Evolutionary conservation across 2,329 filamentous ascomycete species (phyloP), one percentile per base, ranked within the genome.

Genomic region (Exserohilum rostratum): DNA sequence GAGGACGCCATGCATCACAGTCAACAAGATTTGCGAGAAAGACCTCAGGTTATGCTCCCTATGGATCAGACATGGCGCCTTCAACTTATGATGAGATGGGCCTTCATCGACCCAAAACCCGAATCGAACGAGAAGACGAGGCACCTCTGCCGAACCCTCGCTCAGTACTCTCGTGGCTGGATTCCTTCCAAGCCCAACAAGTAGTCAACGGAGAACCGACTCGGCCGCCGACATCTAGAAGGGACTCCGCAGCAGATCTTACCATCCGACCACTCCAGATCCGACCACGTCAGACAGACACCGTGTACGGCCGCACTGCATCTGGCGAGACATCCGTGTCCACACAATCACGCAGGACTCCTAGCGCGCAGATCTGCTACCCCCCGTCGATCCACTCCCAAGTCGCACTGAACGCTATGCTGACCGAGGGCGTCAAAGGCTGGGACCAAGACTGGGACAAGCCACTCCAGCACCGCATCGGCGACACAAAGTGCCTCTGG

Each of bases 361-460:
- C 35, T 9, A 18, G 37, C 6, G 30, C 35, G 11, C 47, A 20
- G 12, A 42, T 45, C 6, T 49, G 34, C 30, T 33, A 50, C 9
- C 50, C 35, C 12, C 18, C 42, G n/a, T 22, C 29, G 1, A 29
- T 22, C 12, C 35, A 42, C 31, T 38, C 46, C 15, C 18, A 40
- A 10, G 18, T 18, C 15, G 37, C 46, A 15, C 17, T 47, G 2
- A 3, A 45, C 20, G 15, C 43, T 10, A 35, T 30, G 4, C 29
- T 27, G 12, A 46, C 30, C 9, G 44, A 45, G 12, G 31, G 40
- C 13, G 25, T 46, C 10, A 20, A 11, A 5, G 55, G 45, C 30
- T 58, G 55, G 55, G 52, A 58, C 2, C 22, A 48, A 15, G 47
- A 58, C 7, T 55, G 52, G 55, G 44, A 55, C 2, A 51, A 46